Conservation (phyloP, 2,329 filamentous ascomycete species). For the Apiospora kogelbergensis region DNA sequence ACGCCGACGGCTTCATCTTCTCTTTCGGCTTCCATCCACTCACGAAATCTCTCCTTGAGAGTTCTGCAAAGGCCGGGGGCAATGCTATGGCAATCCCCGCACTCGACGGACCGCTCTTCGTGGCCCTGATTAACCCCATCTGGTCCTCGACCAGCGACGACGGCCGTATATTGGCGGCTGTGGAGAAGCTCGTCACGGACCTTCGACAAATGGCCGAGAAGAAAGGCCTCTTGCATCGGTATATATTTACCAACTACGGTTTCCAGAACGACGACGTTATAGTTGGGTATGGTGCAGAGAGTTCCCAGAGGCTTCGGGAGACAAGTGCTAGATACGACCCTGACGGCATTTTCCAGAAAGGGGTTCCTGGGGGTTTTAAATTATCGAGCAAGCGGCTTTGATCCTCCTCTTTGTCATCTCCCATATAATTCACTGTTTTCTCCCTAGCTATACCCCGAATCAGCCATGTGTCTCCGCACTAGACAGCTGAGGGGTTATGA, state of each 20-base stretch:
- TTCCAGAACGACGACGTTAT: not conserved
- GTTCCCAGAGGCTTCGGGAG: not conserved
- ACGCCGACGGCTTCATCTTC: conserved; percentile 21
- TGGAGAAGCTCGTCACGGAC: not conserved
- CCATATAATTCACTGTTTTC: not conserved
- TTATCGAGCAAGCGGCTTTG: too few species aligned
- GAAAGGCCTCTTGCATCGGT: conserved; percentile 17
- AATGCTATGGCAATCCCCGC: conserved; percentile 21
- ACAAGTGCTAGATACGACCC: not conserved
- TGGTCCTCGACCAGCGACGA: conserved; percentile 18
- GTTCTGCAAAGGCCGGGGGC: conserved; percentile 18
- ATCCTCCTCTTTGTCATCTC: too few species aligned
- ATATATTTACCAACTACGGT: not conserved
- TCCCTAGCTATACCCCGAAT: too few species aligned
- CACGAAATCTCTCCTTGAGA: conserved; percentile 19
- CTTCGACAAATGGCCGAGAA: conserved; percentile 12
- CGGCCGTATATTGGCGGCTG: conserved; percentile 15
- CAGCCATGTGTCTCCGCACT: too few species aligned
- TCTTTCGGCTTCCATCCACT: conserved; percentile 21
- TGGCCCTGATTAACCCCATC: conserved; percentile 21
- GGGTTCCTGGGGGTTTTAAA: not conserved
- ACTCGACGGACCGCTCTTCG: conserved; percentile 21
- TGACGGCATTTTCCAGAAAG: not conserved
- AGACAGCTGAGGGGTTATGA: too few species aligned
- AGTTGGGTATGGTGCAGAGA: not conserved